These are phyloP conservation scores for Sugiyamaella sp. DNA, from an alignment of 1,139 yeast species.

Conservation along the genomic window DNA sequence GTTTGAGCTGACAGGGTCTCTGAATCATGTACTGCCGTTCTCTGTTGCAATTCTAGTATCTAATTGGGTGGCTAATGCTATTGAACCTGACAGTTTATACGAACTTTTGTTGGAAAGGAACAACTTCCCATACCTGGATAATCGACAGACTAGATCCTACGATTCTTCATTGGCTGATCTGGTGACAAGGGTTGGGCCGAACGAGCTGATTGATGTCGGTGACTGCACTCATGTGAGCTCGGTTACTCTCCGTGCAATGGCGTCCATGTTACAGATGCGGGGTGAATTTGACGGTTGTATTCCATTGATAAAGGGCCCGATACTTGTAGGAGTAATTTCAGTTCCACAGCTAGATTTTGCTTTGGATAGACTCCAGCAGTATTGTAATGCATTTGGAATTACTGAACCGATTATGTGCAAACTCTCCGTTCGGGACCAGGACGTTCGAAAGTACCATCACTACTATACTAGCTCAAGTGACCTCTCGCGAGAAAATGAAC, in stretches of 20 bases:
- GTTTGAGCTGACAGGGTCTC: conserved; percentile 63
- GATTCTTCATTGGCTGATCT: conserved; percentile 51
- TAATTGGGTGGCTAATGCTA: conserved; percentile 58
- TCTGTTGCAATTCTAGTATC: conserved; percentile 60
- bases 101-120: conserved; percentile 54
- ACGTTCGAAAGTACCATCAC: conserved; percentile 29
- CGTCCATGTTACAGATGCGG: conserved; percentile 46
- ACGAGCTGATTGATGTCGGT: conserved; percentile 46
- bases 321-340: conserved; percentile 54
- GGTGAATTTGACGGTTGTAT: conserved; percentile 59
- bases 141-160: conserved; percentile 43
- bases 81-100: conserved; percentile 58
- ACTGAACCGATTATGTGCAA: conserved; percentile 28
- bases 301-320: conserved; percentile 45
- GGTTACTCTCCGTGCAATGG: conserved; percentile 44
- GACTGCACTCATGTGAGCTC: conserved; percentile 47
- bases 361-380: conserved; percentile 50
- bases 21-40: conserved; percentile 62
- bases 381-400: conserved; percentile 32
- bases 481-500: background rate
- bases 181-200: conserved; percentile 40
- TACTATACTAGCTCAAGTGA: conserved; percentile 26
- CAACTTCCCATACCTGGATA: conserved; percentile 59
- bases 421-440: conserved; percentile 30
- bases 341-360: conserved; percentile 59